phyloP scores from a whole-genome alignment of 345 rosid genomes.

The Lumnitzera racemosa region DNA sequence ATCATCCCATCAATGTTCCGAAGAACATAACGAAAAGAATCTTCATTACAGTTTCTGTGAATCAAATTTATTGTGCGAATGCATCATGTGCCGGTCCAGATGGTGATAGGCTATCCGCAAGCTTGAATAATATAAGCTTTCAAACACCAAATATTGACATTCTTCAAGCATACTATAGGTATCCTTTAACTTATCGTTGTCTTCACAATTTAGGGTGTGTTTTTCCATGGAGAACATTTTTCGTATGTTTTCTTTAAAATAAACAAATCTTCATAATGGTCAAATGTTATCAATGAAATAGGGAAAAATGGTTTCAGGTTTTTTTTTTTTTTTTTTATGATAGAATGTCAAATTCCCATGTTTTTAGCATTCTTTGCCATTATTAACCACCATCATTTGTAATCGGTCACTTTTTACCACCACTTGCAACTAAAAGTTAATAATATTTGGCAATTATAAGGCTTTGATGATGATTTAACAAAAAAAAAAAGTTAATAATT shows the following conservation, averaged over 20 bases:
- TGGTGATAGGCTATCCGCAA: constrained; percentile 13
- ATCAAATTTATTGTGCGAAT: constrained; percentile 18
- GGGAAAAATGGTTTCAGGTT: too few relatives aligned
- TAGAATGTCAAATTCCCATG: too few relatives aligned
- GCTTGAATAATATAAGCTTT: constrained; percentile 30
- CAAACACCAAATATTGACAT: constrained; percentile 9
- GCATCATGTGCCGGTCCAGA: constrained; percentile 16
- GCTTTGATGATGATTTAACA: too few relatives aligned
- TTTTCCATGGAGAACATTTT: not conserved
- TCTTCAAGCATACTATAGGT: constrained; percentile 22
- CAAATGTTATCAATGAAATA: too few relatives aligned
- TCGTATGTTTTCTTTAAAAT: not conserved
- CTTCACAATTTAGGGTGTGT: not conserved
- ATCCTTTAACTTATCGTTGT: not conserved
- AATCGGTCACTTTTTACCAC: too few relatives aligned
- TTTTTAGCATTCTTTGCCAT: too few relatives aligned
- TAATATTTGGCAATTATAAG: too few relatives aligned
- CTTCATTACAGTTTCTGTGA: constrained; percentile 29
- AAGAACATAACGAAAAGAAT: constrained; percentile 18
- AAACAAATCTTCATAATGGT: too few relatives aligned
- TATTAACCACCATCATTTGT: too few relatives aligned
- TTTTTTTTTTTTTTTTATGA: too few relatives aligned
- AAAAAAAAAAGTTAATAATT: too few relatives aligned
- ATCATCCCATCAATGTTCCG: constrained; percentile 32
- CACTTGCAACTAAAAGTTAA: not conserved